A percentile compares a stretch with the other conserved stretches of the same genome.
These are phyloP conservation scores for Colletotrichum lupini DNA, from an alignment of 2,329 filamentous ascomycete genomes.

Conservation along the genomic window DNA sequence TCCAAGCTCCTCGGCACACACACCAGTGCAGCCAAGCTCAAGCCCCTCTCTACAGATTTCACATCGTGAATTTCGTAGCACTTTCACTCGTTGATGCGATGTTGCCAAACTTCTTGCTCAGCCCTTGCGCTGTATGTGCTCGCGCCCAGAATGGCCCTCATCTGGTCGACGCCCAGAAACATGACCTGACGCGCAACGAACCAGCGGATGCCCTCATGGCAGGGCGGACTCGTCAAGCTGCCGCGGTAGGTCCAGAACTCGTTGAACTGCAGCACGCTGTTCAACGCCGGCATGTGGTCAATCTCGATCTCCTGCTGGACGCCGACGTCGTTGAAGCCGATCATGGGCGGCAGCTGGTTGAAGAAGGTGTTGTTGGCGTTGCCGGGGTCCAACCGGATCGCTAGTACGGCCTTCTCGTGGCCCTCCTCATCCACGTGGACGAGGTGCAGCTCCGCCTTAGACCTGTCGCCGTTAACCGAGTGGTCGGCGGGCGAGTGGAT, in stretches of 20 bases:
- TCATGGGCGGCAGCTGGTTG: slow-evolving; percentile 52
- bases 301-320: slow-evolving; percentile 37
- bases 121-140: slow-evolving; percentile 56
- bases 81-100: slow-evolving; percentile 53
- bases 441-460: slow-evolving; percentile 59
- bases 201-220: slow-evolving; percentile 57
- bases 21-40: background rate
- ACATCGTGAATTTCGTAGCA: background rate
- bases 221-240: slow-evolving; percentile 59
- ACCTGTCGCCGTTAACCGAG: slow-evolving; percentile 52
- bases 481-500: slow-evolving; percentile 63
- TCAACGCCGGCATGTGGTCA: slow-evolving; percentile 46
- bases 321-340: slow-evolving; percentile 49
- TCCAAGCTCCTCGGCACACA: background rate
- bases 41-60: background rate
- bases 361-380: slow-evolving; percentile 51
- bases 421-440: slow-evolving; percentile 57
- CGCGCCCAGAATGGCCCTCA: slow-evolving; percentile 56
- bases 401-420: slow-evolving; percentile 56
- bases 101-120: slow-evolving; percentile 58
- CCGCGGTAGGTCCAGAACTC: slow-evolving; percentile 62
- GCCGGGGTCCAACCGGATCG: slow-evolving; percentile 57
- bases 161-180: slow-evolving; percentile 56
- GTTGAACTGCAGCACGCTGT: slow-evolving; percentile 50
- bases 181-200: slow-evolving; percentile 45